Evolutionary conservation across 345 rosid species (phyloP).

Genomic region (Eutrema heterophyllum): DNA sequence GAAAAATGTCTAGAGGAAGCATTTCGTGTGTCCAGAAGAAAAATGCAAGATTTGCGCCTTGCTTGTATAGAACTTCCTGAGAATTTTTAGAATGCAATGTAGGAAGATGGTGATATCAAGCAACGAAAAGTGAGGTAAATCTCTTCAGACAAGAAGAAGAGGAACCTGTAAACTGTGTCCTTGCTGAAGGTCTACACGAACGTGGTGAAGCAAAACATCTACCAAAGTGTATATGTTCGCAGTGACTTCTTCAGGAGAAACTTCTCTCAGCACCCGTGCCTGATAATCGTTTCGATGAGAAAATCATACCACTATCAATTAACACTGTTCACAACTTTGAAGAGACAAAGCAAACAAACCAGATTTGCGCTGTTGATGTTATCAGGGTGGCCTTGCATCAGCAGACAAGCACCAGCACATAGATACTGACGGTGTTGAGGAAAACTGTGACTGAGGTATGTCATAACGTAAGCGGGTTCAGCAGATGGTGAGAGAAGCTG

Average conservation of each 20-base stretch:
- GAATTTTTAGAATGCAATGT: constrained; percentile 25
- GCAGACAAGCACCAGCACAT: constrained; percentile 95
- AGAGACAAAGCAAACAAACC: constrained; percentile 39
- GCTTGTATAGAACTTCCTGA: constrained; percentile 65
- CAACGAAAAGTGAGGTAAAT: constrained; percentile 8
- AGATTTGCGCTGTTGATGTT: constrained; percentile 79
- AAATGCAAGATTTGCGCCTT: constrained; percentile 68
- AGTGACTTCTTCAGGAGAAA: constrained; percentile 96
- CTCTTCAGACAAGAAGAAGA: constrained; percentile 7
- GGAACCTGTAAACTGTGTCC: constrained; percentile 75
- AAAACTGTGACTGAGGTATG: constrained; percentile 76
- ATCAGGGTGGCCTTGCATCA: constrained; percentile 93
- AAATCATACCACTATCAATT: constrained; percentile 19
- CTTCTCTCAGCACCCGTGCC: constrained; percentile 83
- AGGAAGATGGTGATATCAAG: constrained; percentile 4
- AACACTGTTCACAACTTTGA: constrained; percentile 2
- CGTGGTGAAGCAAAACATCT: constrained; percentile 83
- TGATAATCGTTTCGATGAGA: constrained; percentile 31
- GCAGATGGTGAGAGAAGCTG: constrained; percentile 88
- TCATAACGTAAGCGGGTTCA: constrained; percentile 69
- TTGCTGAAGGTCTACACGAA: constrained; percentile 72
- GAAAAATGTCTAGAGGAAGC: constrained; percentile 92
- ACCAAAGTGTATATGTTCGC: constrained; percentile 93
- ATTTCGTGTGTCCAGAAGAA: constrained; percentile 89
- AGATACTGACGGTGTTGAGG: constrained; percentile 78